Conservation (phyloP, 2,329 filamentous ascomycete species). For the Aspergillus hiratsukae region DNA sequence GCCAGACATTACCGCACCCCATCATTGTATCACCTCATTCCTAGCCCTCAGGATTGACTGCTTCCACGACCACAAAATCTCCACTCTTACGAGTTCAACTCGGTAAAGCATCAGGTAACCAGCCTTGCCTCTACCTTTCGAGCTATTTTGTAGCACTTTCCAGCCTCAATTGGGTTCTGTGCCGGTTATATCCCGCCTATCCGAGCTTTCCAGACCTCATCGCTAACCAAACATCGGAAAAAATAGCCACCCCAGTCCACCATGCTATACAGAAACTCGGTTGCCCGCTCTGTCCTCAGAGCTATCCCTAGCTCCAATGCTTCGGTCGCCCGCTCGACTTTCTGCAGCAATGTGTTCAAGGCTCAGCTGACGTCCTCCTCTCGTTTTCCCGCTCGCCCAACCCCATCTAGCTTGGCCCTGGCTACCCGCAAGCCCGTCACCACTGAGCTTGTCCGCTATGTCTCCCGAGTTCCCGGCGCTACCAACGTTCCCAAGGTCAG, state of each 20-base stretch:
- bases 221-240: slow-evolving; percentile 28
- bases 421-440: slow-evolving; percentile 43
- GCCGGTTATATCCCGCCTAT: slow-evolving; percentile 15
- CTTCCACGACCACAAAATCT: slow-evolving; percentile 26
- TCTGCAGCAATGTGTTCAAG: slow-evolving; percentile 41
- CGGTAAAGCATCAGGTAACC: slow-evolving; percentile 28
- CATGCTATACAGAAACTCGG: slow-evolving; percentile 45
- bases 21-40: slow-evolving; percentile 32
- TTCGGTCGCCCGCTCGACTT: slow-evolving; percentile 38
- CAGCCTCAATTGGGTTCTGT: slow-evolving; percentile 32
- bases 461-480: slow-evolving; percentile 31
- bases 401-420: slow-evolving; percentile 39
- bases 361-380: slow-evolving; percentile 42
- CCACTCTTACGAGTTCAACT: slow-evolving; percentile 33
- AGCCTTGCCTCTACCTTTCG: slow-evolving; percentile 27
- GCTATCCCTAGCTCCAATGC: slow-evolving; percentile 41
- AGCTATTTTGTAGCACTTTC: slow-evolving; percentile 16
- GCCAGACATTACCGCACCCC: slow-evolving; percentile 26
- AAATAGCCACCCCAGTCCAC: slow-evolving; percentile 30
- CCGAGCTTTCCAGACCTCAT: slow-evolving; percentile 29
- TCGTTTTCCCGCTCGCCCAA: slow-evolving; percentile 33
- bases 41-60: slow-evolving; percentile 26
- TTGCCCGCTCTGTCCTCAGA: slow-evolving; percentile 43
- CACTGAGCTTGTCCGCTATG: slow-evolving; percentile 48
- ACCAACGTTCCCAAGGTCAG: slow-evolving; percentile 46